Conservation (phyloP, 2,329 filamentous ascomycete genomes). For the Fusarium goolgardi region DNA sequence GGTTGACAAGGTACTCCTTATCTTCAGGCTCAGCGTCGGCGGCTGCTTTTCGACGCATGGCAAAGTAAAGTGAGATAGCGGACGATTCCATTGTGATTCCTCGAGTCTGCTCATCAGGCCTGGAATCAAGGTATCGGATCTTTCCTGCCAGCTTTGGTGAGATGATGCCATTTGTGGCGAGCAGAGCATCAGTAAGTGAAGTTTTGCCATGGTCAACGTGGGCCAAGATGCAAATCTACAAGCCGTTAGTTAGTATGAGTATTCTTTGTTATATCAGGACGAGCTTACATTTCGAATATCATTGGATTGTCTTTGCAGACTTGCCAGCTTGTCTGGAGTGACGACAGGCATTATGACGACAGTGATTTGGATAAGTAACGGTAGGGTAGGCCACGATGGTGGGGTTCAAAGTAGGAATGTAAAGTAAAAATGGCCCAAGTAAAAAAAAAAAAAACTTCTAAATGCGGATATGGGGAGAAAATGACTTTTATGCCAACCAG, state of each 20-base stretch:
- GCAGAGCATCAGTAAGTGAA: conserved; percentile 92
- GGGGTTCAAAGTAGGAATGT: conserved; percentile 7
- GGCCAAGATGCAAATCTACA: conserved; percentile 90
- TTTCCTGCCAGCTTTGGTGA: conserved; percentile 97
- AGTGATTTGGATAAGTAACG: conserved; percentile 9
- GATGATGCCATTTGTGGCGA: conserved; percentile 99
- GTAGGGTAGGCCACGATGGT: conserved; percentile 20
- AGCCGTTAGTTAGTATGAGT: conserved; percentile 21
- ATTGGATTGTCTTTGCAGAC: conserved; percentile 86
- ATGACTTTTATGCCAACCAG: conserved; percentile 2
- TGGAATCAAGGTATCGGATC: conserved; percentile 95
- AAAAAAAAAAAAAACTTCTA: conserved; percentile 8
- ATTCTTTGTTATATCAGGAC: background rate
- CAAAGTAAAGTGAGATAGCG: conserved; percentile 96
- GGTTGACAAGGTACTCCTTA: conserved; percentile 94
- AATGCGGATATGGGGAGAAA: conserved; percentile 19
- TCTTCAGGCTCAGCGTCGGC: conserved; percentile 76
- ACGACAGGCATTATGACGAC: conserved; percentile 84
- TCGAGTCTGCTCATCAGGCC: conserved; percentile 93
- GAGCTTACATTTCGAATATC: conserved; percentile 88
- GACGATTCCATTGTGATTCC: conserved; percentile 99
- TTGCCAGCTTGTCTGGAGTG: conserved; percentile 87
- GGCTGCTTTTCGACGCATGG: conserved; percentile 80
- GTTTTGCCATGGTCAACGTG: conserved; percentile 99
- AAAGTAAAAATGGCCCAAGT: background rate